Evolutionary conservation across 1,284 basidiomycete species (phyloP), one percentile per base, ranked within the genome.

Genomic region (Agroathelia rolfsii): DNA sequence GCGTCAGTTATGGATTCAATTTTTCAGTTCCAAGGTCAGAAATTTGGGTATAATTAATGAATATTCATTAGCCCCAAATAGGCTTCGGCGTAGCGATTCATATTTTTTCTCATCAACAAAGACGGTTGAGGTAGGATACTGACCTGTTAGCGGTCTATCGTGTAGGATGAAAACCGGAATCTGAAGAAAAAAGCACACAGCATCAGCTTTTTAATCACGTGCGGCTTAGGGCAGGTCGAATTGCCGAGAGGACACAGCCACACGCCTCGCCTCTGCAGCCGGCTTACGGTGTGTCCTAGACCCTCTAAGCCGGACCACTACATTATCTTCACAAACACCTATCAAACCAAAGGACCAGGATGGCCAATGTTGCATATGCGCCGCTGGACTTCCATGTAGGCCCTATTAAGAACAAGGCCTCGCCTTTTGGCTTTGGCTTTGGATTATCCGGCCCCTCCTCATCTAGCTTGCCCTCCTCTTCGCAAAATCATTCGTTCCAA

Each of bases 1-100:
- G n/a, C n/a, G n/a, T n/a, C n/a, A n/a, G n/a, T n/a, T n/a, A n/a
- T n/a, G n/a, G n/a, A n/a, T n/a, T n/a, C n/a, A n/a, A n/a, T n/a
- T n/a, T n/a, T n/a, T n/a, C n/a, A n/a, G n/a, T n/a, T n/a, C n/a
- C n/a, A 55, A 47, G 59, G 64, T 85, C 81, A 60, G 81, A 83
- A 84, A 85, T 84, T 84, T 84, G 81, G 81, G 81, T 84, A 84
- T 85, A 69, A 72, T 64, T 54, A 64, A 64, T 49, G 49, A 53
- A 50, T n/a, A 53, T 61, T 84, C 81, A 83, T 70, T 11, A 76
- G 69, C 78, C 57, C 40, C 37, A 42, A n/a, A n/a, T n/a, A 45
- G 57, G 72, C 72, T 72, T 84, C 80, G 53, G 78, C 74, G 79
- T 83, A 84, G 79, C 80, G 81, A 84, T 85, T 83, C 80, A 60